phyloP scores from a whole-genome alignment of 176 grass and related monocot genomes.

The Puccinellia tenuiflora region DNA sequence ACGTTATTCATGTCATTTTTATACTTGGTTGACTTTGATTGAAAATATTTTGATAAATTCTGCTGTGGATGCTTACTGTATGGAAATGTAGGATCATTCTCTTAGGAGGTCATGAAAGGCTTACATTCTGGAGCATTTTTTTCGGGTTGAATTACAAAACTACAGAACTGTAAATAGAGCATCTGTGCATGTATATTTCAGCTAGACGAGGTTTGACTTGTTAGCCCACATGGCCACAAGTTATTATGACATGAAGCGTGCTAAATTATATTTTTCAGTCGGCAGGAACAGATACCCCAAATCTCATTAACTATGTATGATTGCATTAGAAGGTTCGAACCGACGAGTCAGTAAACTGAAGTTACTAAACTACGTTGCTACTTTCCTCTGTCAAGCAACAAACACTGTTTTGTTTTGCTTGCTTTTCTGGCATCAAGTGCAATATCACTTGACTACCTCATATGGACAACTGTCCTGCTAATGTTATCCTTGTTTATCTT shows the following conservation, averaged over 20 bases:
- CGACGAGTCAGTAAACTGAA: not conserved
- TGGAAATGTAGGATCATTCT: conserved; percentile 11
- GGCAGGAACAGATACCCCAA: not conserved
- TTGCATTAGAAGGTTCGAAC: not conserved
- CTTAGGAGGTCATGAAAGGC: not conserved
- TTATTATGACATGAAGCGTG: not conserved
- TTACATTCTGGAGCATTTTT: not conserved
- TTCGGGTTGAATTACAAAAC: not conserved
- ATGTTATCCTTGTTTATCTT: not conserved
- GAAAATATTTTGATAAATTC: not conserved
- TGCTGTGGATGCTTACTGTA: not conserved
- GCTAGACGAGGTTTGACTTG: not conserved
- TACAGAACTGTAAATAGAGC: not conserved
- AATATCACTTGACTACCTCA: not conserved
- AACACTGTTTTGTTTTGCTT: not conserved
- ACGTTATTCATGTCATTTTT: conserved; percentile 17
- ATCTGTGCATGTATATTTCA: not conserved
- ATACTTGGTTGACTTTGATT: conserved; percentile 7
- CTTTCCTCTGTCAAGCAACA: not conserved
- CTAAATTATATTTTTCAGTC: not conserved
- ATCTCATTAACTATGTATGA: not conserved
- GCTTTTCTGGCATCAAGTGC: not conserved
- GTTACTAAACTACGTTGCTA: not conserved
- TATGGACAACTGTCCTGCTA: not conserved
- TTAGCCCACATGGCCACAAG: not conserved